Evolutionary conservation across 2,329 filamentous ascomycete genomes (phyloP), one percentile per base, ranked within the genome.

Genomic region (Ceratocystiopsis brevicomis): DNA sequence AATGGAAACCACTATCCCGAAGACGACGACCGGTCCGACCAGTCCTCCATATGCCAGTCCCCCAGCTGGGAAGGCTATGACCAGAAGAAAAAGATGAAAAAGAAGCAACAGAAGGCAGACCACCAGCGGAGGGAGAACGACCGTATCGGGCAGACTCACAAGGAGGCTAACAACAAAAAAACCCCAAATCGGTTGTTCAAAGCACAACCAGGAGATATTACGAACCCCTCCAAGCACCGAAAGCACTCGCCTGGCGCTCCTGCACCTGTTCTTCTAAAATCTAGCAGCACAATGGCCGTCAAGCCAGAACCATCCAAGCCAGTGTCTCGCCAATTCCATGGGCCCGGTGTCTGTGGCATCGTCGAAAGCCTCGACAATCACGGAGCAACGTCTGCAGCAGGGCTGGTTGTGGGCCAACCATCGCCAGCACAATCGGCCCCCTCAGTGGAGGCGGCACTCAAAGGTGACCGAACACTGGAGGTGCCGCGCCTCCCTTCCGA

Each of bases 21-120:
- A 15, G 45, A 45, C 2, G 37, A 40, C 1, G 50, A 55, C 25
- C 54, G 57, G 48, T 65, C 62, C 3, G 64, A 65, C 40, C 56
- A 63, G 40, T 66, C 64, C 4, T 68, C 65, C 0, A 71, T 76
- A 43, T 78, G 73, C 47, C 69, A 74, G 44, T 77, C 73, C 1
- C 73, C 73, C 2, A 74, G 66, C 44, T 77, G 73, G 73, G 71
- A 75, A 48, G 66, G 69, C 18, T 71, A 71, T 50, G 63, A 64
- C 3, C 63, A 66, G 17, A 66, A 61, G 49, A 72, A 68, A 50
- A 68, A 61, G 49, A 71, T 67, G 50, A 68, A 65, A 52, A 68
- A 71, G 48, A 71, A 67, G 53, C 70, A 67, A 51, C 57, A 58
- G 14, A 59, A 61, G 34, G 54, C 54, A 13, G 57, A 60, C 43